Conservation (phyloP, 768 basidiomycete species). For the Guyanaporus albipodus region DNA sequence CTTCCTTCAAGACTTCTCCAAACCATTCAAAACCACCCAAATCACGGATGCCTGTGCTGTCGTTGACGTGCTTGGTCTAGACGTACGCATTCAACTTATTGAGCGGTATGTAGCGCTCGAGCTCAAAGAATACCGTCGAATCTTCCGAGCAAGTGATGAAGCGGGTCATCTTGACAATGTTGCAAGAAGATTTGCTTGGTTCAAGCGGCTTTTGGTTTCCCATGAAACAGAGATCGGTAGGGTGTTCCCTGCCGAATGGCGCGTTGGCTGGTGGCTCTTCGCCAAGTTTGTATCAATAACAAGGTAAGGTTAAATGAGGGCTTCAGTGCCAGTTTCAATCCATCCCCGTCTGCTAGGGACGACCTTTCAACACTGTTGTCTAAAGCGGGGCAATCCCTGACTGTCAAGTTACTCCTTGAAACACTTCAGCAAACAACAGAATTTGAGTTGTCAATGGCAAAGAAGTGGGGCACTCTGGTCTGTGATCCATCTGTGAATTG, state of each 20-base stretch:
- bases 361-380: constrained; percentile 79
- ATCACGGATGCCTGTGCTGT: constrained; percentile 85
- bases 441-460: constrained; percentile 78
- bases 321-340: not conserved
- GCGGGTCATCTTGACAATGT: constrained; percentile 96
- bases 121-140: constrained; percentile 92
- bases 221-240: constrained; percentile 86
- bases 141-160: constrained; percentile 91
- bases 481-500: constrained; percentile 16
- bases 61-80: constrained; percentile 82
- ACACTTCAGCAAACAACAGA: constrained; percentile 82
- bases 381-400: constrained; percentile 68
- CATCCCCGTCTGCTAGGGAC: constrained; percentile 46
- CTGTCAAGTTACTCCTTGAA: constrained; percentile 79
- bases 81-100: constrained; percentile 76
- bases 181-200: constrained; percentile 92
- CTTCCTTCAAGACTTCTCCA: constrained; percentile 74
- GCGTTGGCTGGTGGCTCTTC: constrained; percentile 74
- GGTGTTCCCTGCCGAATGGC: constrained; percentile 86
- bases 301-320: constrained; percentile 44
- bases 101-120: constrained; percentile 88
- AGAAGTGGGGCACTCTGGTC: constrained; percentile 79
- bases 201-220: constrained; percentile 74
- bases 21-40: constrained; percentile 56
- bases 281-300: constrained; percentile 91